A percentile compares a stretch with the other conserved stretches of the same genome.
These are phyloP conservation scores for Apophysomyces sp. DNA, from an alignment of 371 early-diverging fungal genomes.

Conservation along the genomic window DNA sequence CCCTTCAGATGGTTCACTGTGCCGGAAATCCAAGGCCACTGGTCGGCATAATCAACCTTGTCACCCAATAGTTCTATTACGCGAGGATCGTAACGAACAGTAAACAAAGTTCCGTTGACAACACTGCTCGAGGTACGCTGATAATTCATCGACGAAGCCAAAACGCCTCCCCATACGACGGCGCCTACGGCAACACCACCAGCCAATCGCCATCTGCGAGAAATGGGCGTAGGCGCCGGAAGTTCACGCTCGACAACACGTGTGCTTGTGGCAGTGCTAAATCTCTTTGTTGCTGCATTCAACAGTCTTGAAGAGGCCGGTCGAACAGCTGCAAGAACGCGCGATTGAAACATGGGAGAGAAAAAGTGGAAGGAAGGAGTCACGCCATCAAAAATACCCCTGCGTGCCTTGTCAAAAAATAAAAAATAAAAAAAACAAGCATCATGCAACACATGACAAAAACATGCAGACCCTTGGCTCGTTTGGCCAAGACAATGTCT, in stretches of 20 bases:
- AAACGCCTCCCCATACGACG: constrained; percentile 60
- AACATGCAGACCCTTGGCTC: background rate
- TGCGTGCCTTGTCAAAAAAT: background rate
- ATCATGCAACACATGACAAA: background rate
- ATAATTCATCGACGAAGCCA: constrained; percentile 61
- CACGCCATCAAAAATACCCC: background rate
- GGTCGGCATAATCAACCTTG: constrained; percentile 58
- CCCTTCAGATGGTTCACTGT: constrained; percentile 71
- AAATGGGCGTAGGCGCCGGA: constrained; percentile 29
- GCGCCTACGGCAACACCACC: constrained; percentile 53
- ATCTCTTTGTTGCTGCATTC: background rate
- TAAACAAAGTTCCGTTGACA: constrained; percentile 64
- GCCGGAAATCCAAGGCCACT: constrained; percentile 70
- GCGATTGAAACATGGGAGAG: constrained; percentile 2
- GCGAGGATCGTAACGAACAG: constrained; percentile 58
- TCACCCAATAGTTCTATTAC: constrained; percentile 59
- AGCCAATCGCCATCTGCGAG: constrained; percentile 42
- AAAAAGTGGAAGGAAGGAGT: background rate
- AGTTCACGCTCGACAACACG: constrained; percentile 41
- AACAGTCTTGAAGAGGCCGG: constrained; percentile 2
- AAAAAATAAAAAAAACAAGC: background rate
- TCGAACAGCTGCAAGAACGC: constrained; percentile 6
- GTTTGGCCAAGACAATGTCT: background rate
- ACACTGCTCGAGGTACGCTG: constrained; percentile 64
- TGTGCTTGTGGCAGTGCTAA: background rate